Evolutionary conservation across 139 green algal species (phyloP), one percentile per base, ranked within the genome.

Genomic region (Marvania coccoides): DNA sequence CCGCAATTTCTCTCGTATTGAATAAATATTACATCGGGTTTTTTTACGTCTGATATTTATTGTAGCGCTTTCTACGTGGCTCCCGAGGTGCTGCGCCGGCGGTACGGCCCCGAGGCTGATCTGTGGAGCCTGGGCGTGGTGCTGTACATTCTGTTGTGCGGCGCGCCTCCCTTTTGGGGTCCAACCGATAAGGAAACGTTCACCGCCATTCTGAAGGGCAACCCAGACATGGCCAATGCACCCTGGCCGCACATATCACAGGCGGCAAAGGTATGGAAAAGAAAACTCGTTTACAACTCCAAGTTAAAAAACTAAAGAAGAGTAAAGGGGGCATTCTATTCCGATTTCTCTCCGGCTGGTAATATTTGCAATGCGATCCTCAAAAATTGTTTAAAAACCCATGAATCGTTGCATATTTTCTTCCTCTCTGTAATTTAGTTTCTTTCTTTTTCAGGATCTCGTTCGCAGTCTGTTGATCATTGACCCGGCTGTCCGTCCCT

Each of bases 111-210:
- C 4, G 70, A 88, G 36, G 80, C 77, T 14, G 87, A 94, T 78
- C 51, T 97, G 72, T 97, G 90, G 90, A 83, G 62, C 45, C 71
- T 92, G 33, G 90, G 90, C 12, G 88, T 96, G 4, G 91, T 95
- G 31, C 77, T 97, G 13, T 96, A 96, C 86, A 94, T 97, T 47
- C 73, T 97, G 39, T 76, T 97, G 31, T 88, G 74, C 14, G 90
- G 90, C 10, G 74, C 93, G 60, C 90, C 90, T 9, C 89, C 90
- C n/a, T 97, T 97, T 74, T 97, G 85, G 85, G 89, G 87, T 24
- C 79, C 90, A 57, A 95, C 76, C 37, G 72, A 87, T 57, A 65
- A 81, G 47, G 79, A 85, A 28, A 87, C 88, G 45, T 87, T 89
- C 65, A 82, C 78, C 59, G 80, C 77, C 69, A 79, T 88, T 10